Evolutionary conservation across 2,329 filamentous ascomycete genomes (phyloP), one percentile per base, ranked within the genome.

Genomic region (Sporothrix humicola): DNA sequence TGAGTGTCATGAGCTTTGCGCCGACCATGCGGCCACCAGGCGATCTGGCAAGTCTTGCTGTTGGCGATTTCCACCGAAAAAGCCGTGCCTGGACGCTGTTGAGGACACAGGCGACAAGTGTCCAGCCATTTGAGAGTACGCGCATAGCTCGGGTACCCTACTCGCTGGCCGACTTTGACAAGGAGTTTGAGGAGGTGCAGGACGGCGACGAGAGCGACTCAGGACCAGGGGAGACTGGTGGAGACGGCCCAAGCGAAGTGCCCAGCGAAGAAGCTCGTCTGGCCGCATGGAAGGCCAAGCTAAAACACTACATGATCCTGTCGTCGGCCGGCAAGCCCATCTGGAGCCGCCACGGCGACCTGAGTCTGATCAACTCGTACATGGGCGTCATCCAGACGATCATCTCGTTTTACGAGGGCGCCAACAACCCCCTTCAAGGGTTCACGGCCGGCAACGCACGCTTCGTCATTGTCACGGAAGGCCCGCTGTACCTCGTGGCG

Each of bases 241-340:
- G 80, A 83, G 74, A 42, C 3, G 23, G 7, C 1, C 31, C n/a
- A 44, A 17, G 20, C 6, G 61, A 66, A 48, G 6, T 15, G 17
- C 42, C 20, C 20, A 82, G 81, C 65, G 87, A 89, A 72, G 89
- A 91, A 65, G 83, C 86, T 65, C 84, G 93, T 37, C 85, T 97
- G 56, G 83, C 85, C 17, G 86, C 90, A 76, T 99, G 95, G 95
- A 96, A 94, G 80, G 89, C 92, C 52, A 98, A 98, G 83, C 87
- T 95, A 76, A 99, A 99, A 82, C 96, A 99, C 82, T 99, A 97
- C 81, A 90, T 99, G 82, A 97, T 99, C 78, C 85, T 99, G 1
- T 98, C 96, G 2, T 95, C 94, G 15, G 95, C 97, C 10, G 96
- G 96, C 23, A 99, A 99, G 81, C 97, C 96, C 12, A 97, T 99